Conservation (phyloP, 495 filamentous ascomycete species). For the Parathielavia appendiculata region DNA sequence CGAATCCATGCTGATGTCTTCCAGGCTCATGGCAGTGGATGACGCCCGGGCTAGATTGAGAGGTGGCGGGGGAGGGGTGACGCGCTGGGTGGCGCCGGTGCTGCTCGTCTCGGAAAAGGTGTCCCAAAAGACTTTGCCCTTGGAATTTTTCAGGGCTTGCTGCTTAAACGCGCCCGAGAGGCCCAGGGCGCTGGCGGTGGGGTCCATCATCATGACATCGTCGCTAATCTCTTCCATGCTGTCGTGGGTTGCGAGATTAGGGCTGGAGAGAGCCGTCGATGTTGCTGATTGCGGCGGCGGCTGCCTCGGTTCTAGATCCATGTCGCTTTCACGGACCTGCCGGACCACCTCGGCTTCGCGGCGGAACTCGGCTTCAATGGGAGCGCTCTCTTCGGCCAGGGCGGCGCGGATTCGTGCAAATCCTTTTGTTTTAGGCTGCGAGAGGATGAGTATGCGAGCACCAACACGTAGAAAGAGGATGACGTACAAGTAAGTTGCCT, state of each 20-base stretch:
- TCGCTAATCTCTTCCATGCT: conserved; percentile 55
- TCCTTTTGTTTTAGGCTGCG: conserved; percentile 82
- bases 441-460: conserved; percentile 7
- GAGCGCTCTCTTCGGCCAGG: conserved; percentile 78
- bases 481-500: conserved; percentile 77
- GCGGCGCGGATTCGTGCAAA: conserved; percentile 91
- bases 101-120: conserved; percentile 55
- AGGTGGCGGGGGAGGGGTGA: conserved; percentile 61
- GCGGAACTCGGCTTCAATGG: conserved; percentile 80
- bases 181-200: conserved; percentile 35
- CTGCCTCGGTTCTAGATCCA: conserved; percentile 44
- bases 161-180: conserved; percentile 63
- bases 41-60: conserved; percentile 50
- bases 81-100: conserved; percentile 49
- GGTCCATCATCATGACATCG: conserved; percentile 55
- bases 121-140: conserved; percentile 75
- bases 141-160: conserved; percentile 64
- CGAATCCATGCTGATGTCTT: conserved; percentile 74
- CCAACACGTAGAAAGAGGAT: not conserved
- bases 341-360: conserved; percentile 92
- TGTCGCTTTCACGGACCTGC: conserved; percentile 76
- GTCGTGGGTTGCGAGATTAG: conserved; percentile 41
- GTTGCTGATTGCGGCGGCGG: conserved; percentile 34
- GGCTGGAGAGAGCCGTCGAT: conserved; percentile 51
- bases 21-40: conserved; percentile 57